Evolutionary conservation across 768 basidiomycete genomes (phyloP).

Genomic region (Saitozyma podzolica): DNA sequence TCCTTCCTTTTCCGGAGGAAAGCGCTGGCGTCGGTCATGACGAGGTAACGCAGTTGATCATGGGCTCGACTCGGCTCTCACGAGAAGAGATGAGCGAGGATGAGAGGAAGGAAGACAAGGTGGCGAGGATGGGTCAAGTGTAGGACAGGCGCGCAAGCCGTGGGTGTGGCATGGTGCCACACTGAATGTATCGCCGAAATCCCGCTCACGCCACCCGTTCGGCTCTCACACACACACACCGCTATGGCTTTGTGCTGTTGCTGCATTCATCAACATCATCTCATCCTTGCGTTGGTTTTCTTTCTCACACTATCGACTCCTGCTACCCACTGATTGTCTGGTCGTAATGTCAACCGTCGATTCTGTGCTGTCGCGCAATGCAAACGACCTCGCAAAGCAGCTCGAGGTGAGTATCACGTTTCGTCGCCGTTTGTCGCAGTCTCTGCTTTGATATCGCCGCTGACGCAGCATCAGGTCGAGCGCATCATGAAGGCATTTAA

Average conservation of each 20-base stretch:
- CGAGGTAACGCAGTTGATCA: not conserved
- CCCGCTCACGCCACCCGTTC: no score
- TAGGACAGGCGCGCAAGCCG: not conserved
- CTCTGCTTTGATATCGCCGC: not conserved
- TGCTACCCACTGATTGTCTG: no score
- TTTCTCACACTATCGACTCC: not conserved
- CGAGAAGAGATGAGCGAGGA: not conserved
- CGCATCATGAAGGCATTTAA: slow-evolving; percentile 93
- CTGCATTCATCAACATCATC: not conserved
- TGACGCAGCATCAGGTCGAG: slow-evolving; percentile 56
- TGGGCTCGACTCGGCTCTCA: not conserved
- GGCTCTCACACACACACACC: not conserved
- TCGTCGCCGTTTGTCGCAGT: not conserved
- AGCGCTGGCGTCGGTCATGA: slow-evolving; percentile 34
- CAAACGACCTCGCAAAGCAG: slow-evolving; percentile 34
- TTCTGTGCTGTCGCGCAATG: slow-evolving; percentile 30
- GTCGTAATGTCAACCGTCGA: slow-evolving; percentile 29
- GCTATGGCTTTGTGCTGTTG: not conserved
- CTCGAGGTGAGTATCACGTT: slow-evolving; percentile 33
- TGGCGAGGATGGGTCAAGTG: not conserved
- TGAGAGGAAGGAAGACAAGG: not conserved
- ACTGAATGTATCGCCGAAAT: not conserved
- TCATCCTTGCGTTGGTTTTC: not conserved
- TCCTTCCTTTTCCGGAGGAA: slow-evolving; percentile 44
- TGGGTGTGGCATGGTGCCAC: not conserved